Evolutionary conservation across 23 red algal genomes (phyloP).

Genomic region (Cyanidiococcus yangmingshanensis): DNA sequence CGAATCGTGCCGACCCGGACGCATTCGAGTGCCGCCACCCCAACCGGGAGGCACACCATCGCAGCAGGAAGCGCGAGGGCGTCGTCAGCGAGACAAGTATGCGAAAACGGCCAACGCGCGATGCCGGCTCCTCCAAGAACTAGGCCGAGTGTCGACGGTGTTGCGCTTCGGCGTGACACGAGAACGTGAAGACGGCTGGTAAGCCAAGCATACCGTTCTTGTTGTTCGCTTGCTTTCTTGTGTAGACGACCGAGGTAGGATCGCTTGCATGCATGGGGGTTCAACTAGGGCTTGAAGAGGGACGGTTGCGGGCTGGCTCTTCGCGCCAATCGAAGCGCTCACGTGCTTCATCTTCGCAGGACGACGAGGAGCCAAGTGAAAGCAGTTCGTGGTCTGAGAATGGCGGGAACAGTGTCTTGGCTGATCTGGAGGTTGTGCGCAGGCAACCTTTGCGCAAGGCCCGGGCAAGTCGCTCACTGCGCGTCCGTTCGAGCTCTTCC

Average conservation of each 20-base stretch:
- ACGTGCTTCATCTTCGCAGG: background rate
- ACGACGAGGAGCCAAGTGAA: background rate
- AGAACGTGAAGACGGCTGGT: background rate
- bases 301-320: background rate
- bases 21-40: too few species aligned
- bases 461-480: background rate
- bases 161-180: background rate
- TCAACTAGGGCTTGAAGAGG: background rate
- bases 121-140: background rate
- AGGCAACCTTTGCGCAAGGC: background rate
- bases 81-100: too few species aligned
- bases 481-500: background rate
- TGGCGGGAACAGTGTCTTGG: background rate
- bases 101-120: background rate
- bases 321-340: background rate
- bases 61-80: too few species aligned
- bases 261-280: background rate
- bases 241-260: background rate
- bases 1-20: too few species aligned
- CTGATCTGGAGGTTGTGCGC: background rate
- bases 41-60: too few species aligned
- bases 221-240: background rate
- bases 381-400: background rate
- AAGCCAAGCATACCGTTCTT: background rate
- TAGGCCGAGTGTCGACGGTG: background rate